Percentiles rank a stretch among this genome's conserved stretches.
Conservation (phyloP, 352 stramenopile species). For the Blastocystis sp. region DNA sequence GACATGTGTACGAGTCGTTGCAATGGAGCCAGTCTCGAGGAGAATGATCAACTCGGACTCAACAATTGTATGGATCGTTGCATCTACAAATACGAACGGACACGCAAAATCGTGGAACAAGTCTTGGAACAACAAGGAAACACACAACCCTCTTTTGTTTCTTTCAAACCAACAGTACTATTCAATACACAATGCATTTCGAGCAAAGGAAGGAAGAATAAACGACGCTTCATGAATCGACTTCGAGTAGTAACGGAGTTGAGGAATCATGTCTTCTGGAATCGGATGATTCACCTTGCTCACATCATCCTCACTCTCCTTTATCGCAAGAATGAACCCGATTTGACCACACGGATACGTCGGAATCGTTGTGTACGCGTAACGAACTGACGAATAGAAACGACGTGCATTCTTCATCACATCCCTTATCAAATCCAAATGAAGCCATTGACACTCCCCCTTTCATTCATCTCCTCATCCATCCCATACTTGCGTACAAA, state of each 20-base stretch:
- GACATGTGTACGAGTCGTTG: not conserved
- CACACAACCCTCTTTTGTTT: not conserved
- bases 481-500: conserved; percentile 64
- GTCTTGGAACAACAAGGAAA: not conserved
- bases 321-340: conserved; percentile 79
- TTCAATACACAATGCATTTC: conserved; percentile 33
- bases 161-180: not conserved
- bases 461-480: conserved; percentile 56
- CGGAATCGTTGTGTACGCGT: conserved; percentile 94
- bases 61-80: conserved; percentile 43
- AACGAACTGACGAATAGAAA: conserved; percentile 86
- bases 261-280: conserved; percentile 61
- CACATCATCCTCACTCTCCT: conserved; percentile 37
- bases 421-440: conserved; percentile 87
- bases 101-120: not conserved
- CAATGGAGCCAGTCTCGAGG: not conserved
- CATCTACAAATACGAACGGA: not conserved
- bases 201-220: conserved; percentile 83
- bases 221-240: conserved; percentile 87
- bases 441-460: conserved; percentile 94
- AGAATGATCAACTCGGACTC: not conserved
- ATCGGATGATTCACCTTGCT: conserved; percentile 25
- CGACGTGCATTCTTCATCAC: conserved; percentile 77
- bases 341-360: conserved; percentile 97
- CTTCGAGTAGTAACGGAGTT: conserved; percentile 83